phyloP scores from a whole-genome alignment of 768 basidiomycete species.

The Agaricus sinodeliciosus region DNA sequence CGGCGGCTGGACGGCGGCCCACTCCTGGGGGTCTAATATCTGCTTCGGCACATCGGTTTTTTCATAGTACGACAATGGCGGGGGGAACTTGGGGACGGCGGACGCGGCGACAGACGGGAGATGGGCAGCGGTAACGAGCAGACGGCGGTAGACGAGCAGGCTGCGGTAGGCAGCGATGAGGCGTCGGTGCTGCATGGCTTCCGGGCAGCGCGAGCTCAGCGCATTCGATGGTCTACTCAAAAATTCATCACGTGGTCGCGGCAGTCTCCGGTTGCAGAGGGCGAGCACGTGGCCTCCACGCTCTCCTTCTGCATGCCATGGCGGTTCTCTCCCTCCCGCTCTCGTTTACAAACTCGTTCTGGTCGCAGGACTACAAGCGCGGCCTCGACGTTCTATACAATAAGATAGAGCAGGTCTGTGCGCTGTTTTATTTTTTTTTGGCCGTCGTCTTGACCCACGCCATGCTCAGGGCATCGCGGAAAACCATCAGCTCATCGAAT shows the following conservation, averaged over 20 bases:
- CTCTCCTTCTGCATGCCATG: constrained; percentile 38
- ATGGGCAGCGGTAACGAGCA: constrained; percentile 39
- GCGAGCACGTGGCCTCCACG: constrained; percentile 5
- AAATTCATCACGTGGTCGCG: background rate
- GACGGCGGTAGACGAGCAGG: constrained; percentile 42
- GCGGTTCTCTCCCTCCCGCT: constrained; percentile 86
- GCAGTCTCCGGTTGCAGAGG: background rate
- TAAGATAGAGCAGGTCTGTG: constrained; percentile 70
- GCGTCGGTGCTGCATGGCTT: too few species aligned
- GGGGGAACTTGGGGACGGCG: constrained; percentile 52
- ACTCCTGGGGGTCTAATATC: constrained; percentile 57
- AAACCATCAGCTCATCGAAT: constrained; percentile 76
- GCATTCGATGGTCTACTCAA: too few species aligned
- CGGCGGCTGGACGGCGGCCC: constrained; percentile 68
- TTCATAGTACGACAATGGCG: constrained; percentile 38
- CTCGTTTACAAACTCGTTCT: constrained; percentile 88
- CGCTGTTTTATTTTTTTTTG: constrained; percentile 6
- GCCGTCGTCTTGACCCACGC: constrained; percentile 6
- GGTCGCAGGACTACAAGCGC: constrained; percentile 84
- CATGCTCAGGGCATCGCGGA: constrained; percentile 64
- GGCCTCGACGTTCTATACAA: constrained; percentile 74
- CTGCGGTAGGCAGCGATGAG: too few species aligned
- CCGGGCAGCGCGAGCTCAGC: too few species aligned
- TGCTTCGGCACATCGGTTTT: constrained; percentile 26
- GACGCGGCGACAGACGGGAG: constrained; percentile 49